Conservation (phyloP, 2,329 filamentous ascomycete species). For the Exophiala xenobiotica region DNA sequence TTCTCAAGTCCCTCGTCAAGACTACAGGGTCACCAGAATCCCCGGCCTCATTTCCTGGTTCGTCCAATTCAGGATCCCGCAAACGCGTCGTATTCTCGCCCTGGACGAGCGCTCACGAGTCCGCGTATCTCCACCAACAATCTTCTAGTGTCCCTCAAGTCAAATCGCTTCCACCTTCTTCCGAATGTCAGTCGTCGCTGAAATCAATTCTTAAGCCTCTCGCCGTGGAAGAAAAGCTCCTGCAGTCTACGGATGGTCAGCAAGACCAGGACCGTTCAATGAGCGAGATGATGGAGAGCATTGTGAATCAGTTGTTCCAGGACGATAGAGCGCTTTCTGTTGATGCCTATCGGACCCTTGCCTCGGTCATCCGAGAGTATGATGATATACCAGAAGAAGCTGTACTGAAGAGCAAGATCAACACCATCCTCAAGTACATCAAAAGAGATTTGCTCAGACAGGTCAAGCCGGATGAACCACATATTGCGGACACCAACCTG, state of each 20-base stretch:
- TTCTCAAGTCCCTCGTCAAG: slow-evolving; percentile 2
- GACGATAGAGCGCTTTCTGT: slow-evolving; percentile 69
- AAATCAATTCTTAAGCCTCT: slow-evolving; percentile 79
- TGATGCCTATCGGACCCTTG: slow-evolving; percentile 83
- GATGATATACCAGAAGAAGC: slow-evolving; percentile 76
- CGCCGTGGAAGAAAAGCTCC: slow-evolving; percentile 34
- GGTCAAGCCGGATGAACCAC: slow-evolving; percentile 45
- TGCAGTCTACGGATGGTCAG: slow-evolving; percentile 9
- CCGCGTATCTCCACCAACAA: slow-evolving; percentile 37
- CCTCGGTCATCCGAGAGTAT: slow-evolving; percentile 73
- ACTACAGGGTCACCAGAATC: slow-evolving; percentile 18
- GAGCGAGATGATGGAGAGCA: slow-evolving; percentile 65
- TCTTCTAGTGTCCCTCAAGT: slow-evolving; percentile 33
- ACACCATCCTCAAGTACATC: slow-evolving; percentile 75
- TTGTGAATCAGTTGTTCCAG: slow-evolving; percentile 76
- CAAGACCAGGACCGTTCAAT: slow-evolving; percentile 15
- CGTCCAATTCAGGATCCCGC: slow-evolving; percentile 18
- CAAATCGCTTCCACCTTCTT: slow-evolving; percentile 49
- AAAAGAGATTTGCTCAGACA: slow-evolving; percentile 65
- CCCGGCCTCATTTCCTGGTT: slow-evolving; percentile 17
- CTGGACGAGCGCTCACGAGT: slow-evolving; percentile 46
- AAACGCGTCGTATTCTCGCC: slow-evolving; percentile 66
- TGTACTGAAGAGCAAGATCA: slow-evolving; percentile 72
- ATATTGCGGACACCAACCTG: slow-evolving; percentile 62
- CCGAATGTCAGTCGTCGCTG: slow-evolving; percentile 53